Base-by-base conservation (phyloP, 1,139 yeast species). In the Pichia sorboxylosa region DNA sequence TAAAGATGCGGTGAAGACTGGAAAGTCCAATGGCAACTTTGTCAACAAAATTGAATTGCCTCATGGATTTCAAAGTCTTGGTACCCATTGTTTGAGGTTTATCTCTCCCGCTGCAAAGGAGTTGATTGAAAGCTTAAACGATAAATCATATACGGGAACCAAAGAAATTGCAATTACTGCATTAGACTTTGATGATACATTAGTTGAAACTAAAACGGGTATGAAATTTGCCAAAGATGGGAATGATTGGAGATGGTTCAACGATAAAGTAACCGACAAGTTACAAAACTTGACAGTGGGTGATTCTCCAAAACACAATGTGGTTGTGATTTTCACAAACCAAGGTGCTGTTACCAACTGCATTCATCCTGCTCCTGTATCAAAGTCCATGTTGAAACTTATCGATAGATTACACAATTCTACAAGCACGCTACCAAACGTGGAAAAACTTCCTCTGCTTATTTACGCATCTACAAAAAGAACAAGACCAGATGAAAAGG, bases 111-210 rank as follows among this genome's bases (percentile, higher is more conserved):
- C 13, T 13, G 28, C 24, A 7, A 22, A 26, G 9, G 14, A 22
- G 11, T 9, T 31, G 3, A 19, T 26, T 11, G 20, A 17, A 10
- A 19, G 21, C 10, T 7, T 7, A 8, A 8, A 8, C 7, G n/a
- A n/a, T n/a, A n/a, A n/a, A 3, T 10, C 28, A 13, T 16, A 10
- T 21, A 6, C 19, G 8, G 26, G 15, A 13, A 20, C 18, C 15
- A 17, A 11, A 19, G 5, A 28, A 14, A 4, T 14, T 31, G 15
- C 24, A 14, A 51, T 80, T 1, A 83, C 84, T 0, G 78, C 80
- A 0, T 83, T 83, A 49, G 94, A 83, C 51, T 57, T 83, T 31
- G 94, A 83, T 54, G 73, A 69, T 1, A 83, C 94, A 0, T 45
- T 83, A n/a, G 66, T 79, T 1, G 49, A 48, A 5, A 72, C 93